These are phyloP conservation scores for Xylariaceae sp. DNA, from an alignment of 2,329 filamentous ascomycete genomes.

Conservation along the genomic window DNA sequence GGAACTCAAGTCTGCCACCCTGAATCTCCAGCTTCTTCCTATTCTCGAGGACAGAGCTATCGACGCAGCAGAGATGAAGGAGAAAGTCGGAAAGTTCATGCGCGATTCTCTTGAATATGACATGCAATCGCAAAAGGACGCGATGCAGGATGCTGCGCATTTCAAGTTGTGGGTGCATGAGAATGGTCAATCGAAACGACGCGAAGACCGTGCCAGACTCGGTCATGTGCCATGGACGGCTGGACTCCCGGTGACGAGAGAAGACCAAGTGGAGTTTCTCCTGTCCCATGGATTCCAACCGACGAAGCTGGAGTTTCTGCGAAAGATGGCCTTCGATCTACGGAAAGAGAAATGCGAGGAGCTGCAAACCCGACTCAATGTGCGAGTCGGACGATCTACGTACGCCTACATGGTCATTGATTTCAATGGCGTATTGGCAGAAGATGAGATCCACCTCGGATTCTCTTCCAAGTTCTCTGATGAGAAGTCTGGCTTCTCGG, in stretches of 20 bases:
- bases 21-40: conserved; percentile 65
- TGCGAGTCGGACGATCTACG: conserved; percentile 56
- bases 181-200: conserved; percentile 28
- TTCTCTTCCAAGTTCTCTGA: conserved; percentile 62
- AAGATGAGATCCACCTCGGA: conserved; percentile 61
- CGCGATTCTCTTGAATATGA: conserved; percentile 45
- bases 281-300: conserved; percentile 57
- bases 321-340: conserved; percentile 42
- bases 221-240: conserved; percentile 41
- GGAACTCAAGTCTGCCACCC: conserved; percentile 44
- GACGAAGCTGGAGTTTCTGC: conserved; percentile 42
- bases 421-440: conserved; percentile 53
- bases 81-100: conserved; percentile 46
- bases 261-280: conserved; percentile 51
- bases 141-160: conserved; percentile 44
- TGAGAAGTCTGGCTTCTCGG: conserved; percentile 47
- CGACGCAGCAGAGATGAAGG: conserved; percentile 40
- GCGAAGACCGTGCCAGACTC: conserved; percentile 36
- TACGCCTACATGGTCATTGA: conserved; percentile 65
- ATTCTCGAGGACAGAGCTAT: conserved; percentile 59
- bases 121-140: conserved; percentile 46
- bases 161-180: conserved; percentile 52
- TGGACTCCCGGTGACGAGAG: conserved; percentile 45
- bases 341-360: conserved; percentile 48
- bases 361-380: conserved; percentile 52